Evolutionary conservation across 106 monocot species (phyloP).

Genomic region (Dactylorhiza incarnata): DNA sequence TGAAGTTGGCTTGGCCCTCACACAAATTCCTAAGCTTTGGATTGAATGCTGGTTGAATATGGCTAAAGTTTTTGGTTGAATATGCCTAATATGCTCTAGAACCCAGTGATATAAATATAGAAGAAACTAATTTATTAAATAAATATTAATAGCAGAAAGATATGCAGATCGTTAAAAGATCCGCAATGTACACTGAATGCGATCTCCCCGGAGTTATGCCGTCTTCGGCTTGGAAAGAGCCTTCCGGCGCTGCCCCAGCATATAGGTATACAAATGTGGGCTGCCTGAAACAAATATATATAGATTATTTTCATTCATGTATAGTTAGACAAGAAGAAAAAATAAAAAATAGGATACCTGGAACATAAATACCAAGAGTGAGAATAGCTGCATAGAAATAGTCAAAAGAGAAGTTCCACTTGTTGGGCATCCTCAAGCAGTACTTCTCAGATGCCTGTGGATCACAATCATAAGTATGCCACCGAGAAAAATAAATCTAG

Average conservation of each 20-base stretch:
- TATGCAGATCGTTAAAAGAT: no score
- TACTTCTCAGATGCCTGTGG: conserved; percentile 55
- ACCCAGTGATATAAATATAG: no score
- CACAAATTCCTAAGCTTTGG: no score
- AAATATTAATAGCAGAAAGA: no score
- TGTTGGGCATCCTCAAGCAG: conserved; percentile 69
- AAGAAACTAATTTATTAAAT: no score
- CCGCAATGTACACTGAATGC: no score
- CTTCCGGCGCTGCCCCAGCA: conserved; percentile 25
- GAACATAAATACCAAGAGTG: conserved; percentile 44
- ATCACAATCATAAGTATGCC: no score
- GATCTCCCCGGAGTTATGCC: neutral
- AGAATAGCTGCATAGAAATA: conserved; percentile 45
- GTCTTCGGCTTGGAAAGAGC: conserved; percentile 21
- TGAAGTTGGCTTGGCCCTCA: no score
- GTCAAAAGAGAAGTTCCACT: conserved; percentile 65
- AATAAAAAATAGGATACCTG: conserved; percentile 17
- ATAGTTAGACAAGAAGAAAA: neutral
- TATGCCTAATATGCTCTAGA: no score
- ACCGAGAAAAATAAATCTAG: no score
- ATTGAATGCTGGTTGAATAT: no score
- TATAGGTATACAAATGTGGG: conserved; percentile 24
- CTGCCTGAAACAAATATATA: conserved; percentile 16
- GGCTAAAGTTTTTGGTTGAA: no score
- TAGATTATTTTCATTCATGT: neutral